Conservation (phyloP, 2,329 filamentous ascomycete species). For the Onygenales sp. region DNA sequence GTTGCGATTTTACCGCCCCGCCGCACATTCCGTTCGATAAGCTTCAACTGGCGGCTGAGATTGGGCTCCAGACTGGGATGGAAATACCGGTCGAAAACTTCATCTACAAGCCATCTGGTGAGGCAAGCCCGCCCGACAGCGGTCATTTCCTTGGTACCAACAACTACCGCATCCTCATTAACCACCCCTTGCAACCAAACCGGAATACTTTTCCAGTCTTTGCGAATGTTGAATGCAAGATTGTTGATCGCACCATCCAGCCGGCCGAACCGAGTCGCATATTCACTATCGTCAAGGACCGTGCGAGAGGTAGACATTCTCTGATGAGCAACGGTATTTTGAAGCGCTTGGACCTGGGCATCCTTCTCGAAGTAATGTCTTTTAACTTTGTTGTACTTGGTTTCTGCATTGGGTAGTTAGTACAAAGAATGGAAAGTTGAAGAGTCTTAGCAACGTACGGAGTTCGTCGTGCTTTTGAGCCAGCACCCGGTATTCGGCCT, state of each 20-base stretch:
- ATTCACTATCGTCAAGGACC: conserved; percentile 90
- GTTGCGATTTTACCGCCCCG: conserved; percentile 62
- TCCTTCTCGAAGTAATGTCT: conserved; percentile 92
- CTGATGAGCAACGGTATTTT: conserved; percentile 96
- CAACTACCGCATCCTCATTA: conserved; percentile 74
- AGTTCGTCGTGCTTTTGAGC: conserved; percentile 37
- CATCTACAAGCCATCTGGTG: conserved; percentile 79
- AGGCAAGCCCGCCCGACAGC: conserved; percentile 85
- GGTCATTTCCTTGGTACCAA: conserved; percentile 96
- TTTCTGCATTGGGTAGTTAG: conserved; percentile 45
- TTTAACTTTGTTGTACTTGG: conserved; percentile 97
- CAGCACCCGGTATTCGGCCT: conserved; percentile 37
- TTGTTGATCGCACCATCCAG: conserved; percentile 92
- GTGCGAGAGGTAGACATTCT: conserved; percentile 89
- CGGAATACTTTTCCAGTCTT: conserved; percentile 80
- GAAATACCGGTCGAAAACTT: conserved; percentile 86
- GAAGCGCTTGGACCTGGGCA: conserved; percentile 81
- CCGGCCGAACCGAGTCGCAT: conserved; percentile 76
- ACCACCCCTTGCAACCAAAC: conserved; percentile 70
- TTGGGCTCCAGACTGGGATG: conserved; percentile 74
- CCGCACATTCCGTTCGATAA: conserved; percentile 80
- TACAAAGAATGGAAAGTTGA: conserved; percentile 3
- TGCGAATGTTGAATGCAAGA: conserved; percentile 88
- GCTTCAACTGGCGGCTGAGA: conserved; percentile 71
- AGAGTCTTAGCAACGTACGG: conserved; percentile 23